Evolutionary conservation across 2,329 filamentous ascomycete genomes (phyloP), one percentile per base, ranked within the genome.

Genomic region (Clarireedia monteithiana): DNA sequence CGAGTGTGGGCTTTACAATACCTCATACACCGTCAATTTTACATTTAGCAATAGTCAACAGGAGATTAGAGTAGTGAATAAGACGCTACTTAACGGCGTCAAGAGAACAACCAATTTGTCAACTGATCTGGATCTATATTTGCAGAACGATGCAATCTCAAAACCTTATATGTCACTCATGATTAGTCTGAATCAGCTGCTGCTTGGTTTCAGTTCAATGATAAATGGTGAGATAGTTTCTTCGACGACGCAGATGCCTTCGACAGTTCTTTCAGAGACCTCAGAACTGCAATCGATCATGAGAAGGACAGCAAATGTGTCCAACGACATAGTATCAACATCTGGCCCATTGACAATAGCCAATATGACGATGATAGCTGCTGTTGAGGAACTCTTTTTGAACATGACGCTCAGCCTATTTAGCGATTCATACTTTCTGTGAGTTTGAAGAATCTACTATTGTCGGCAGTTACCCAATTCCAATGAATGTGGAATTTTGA

Each of bases 401-500:
- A 49, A 49, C 47, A 26, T 30, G 20, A 49, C 47, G 9, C 47
- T 49, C 6, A 38, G 47, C 36, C 47, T 49, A 20, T 49, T 49
- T 49, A 34, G 47, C 47, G 47, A 49, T 36, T 23, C 47, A 17
- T 49, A 30, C 24, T 49, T 49, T 49, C 27, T 49, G 47, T 49
- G 27, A 34, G 47, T 38, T 17, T 14, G 7, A 40, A 40, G 27
- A 30, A 30, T 30, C 27, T 30, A 30, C 27, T 30, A 30, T 5
- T 30, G 27, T 30, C 10, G 7, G 27, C 27, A 30, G 27, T 30
- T 30, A 9, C 7, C 7, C 7, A 30, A 30, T 7, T 30, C 7
- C 27, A 30, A 30, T 30, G 27, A 30, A 30, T 30, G 27, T 30
- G 27, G 7, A 30, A 7, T 10, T 30, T 30, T 9, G 6, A 30